Percentiles rank a stretch among this genome's conserved stretches.
These are phyloP conservation scores for Flueggea neowawraea DNA, from an alignment of 441 rosid genomes.

Conservation along the genomic window DNA sequence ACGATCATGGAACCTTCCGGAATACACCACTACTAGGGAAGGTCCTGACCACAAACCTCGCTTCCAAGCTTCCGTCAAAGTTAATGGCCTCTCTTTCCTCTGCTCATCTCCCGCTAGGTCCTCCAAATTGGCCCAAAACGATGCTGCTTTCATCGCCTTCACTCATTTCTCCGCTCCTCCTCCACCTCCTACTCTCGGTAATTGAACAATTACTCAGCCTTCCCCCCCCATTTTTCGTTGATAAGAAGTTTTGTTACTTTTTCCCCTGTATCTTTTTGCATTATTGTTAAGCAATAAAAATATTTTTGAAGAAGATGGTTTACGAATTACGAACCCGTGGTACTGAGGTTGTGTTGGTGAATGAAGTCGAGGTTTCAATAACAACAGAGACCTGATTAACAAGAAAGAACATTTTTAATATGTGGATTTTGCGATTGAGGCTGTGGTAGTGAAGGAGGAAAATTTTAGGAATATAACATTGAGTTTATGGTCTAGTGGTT, in stretches of 20 bases:
- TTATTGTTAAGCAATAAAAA: neutral
- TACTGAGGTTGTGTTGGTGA: no score
- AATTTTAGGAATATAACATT: no score
- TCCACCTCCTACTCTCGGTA: conserved; percentile 5
- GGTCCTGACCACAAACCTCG: conserved; percentile 46
- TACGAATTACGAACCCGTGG: no score
- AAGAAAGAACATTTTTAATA: no score
- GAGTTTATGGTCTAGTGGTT: no score
- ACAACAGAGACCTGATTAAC: no score
- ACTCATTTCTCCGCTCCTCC: conserved; percentile 17
- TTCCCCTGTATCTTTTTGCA: neutral
- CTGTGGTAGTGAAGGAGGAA: no score
- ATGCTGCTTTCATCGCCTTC: conserved; percentile 47
- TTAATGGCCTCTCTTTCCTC: conserved; percentile 31
- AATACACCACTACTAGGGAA: conserved; percentile 21
- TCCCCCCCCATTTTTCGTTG: neutral
- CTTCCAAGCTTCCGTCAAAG: conserved; percentile 41
- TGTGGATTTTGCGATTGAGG: no score
- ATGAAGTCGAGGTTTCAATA: no score
- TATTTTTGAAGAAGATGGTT: no score
- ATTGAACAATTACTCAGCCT: neutral
- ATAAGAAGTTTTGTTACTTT: neutral
- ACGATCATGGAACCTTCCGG: conserved; percentile 32
- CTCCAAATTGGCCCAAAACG: conserved; percentile 48
- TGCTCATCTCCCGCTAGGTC: conserved; percentile 17